A percentile compares a stretch with the other conserved stretches of the same genome.
Evolutionary conservation across 164 flowering plant species (phyloP).

Genomic region (Protea cynaroides): DNA sequence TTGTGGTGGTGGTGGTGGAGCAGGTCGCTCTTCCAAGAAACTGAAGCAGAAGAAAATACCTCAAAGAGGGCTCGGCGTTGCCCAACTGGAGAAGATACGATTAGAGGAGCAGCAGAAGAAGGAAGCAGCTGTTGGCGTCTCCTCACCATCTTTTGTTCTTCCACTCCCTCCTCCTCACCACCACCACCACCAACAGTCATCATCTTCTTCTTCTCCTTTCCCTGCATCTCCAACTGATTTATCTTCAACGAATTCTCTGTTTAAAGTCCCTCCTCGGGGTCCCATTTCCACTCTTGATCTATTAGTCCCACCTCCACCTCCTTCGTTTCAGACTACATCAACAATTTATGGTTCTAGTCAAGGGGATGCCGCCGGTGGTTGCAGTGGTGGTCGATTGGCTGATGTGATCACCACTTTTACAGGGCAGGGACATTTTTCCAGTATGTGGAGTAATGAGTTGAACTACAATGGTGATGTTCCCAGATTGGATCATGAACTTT

Average conservation of each 20-base stretch:
- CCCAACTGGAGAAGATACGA: constrained; percentile 72
- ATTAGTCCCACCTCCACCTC: constrained; percentile 18
- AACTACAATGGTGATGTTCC: constrained; percentile 12
- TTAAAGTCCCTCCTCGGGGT: constrained; percentile 14
- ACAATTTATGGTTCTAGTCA: constrained; percentile 1
- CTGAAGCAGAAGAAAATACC: constrained; percentile 65
- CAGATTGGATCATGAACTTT: constrained; percentile 28
- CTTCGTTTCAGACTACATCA: constrained; percentile 10
- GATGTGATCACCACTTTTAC: neutral
- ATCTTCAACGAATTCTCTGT: constrained; percentile 20
- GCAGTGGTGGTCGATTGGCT: constrained; percentile 1
- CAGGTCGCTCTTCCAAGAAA: constrained; percentile 29
- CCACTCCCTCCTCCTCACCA: constrained; percentile 5
- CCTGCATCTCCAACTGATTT: constrained; percentile 18
- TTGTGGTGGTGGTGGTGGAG: constrained; percentile 8
- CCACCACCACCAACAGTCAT: constrained; percentile 5
- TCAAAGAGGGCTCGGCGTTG: constrained; percentile 88
- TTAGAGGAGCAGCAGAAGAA: constrained; percentile 55
- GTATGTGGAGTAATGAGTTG: constrained; percentile 19
- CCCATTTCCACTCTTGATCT: constrained; percentile 17
- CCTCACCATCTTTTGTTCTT: neutral
- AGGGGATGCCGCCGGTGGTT: too few species aligned
- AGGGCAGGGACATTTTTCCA: constrained; percentile 19
- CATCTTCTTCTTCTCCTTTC: constrained; percentile 22
- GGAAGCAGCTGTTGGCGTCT: constrained; percentile 18